These are phyloP conservation scores for Fraxinus sp. DNA, from an alignment of 305 asterid genomes.

Conservation along the genomic window DNA sequence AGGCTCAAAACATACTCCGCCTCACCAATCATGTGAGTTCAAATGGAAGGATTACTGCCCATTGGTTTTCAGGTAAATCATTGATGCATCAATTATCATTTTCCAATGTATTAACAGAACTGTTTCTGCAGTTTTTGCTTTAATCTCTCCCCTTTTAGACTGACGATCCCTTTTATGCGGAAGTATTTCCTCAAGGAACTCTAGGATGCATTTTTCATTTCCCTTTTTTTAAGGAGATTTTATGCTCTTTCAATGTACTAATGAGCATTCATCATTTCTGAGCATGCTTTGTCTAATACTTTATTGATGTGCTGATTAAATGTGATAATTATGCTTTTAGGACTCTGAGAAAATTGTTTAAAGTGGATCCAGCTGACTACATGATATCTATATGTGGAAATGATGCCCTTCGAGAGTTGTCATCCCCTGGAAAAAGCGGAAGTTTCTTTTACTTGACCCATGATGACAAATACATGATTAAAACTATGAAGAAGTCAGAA, in stretches of 20 bases:
- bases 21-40: conserved; percentile 86
- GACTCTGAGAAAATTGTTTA: conserved; percentile 74
- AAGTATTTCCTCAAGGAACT: neutral
- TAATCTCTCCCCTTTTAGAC: neutral
- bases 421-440: conserved; percentile 97
- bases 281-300: neutral
- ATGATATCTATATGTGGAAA: conserved; percentile 92
- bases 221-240: neutral
- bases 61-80: conserved; percentile 75
- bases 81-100: conserved; percentile 6
- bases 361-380: conserved; percentile 96
- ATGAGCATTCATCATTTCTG: neutral
- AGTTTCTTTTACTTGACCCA: conserved; percentile 90
- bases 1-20: conserved; percentile 93
- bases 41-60: conserved; percentile 98
- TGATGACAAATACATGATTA: conserved; percentile 92
- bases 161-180: neutral
- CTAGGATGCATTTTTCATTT: neutral
- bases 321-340: conserved; percentile 39
- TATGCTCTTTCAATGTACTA: neutral
- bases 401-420: conserved; percentile 92
- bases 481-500: conserved; percentile 91
- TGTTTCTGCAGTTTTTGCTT: neutral
- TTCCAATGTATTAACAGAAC: neutral
- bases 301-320: neutral